Evolutionary conservation across 2,329 filamentous ascomycete species (phyloP).

Genomic region (Chaetomium sp.): DNA sequence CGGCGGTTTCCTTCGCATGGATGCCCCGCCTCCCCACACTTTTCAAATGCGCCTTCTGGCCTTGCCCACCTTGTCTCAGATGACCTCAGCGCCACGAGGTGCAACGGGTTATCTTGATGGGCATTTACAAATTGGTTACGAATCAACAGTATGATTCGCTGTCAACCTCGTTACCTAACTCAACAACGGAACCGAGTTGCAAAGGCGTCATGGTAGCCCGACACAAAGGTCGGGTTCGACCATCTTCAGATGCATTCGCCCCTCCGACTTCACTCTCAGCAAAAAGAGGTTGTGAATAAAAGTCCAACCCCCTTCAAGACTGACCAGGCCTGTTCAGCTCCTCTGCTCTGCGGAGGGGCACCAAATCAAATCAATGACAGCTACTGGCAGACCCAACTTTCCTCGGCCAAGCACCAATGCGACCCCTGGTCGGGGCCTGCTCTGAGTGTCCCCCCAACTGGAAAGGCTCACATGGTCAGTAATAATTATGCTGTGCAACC

Average conservation of each 20-base stretch:
- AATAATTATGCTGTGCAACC: constrained; percentile 23
- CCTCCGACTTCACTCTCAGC: neutral
- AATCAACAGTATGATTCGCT: neutral
- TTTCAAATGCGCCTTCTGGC: constrained; percentile 3
- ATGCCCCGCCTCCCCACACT: constrained; percentile 21
- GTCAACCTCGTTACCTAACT: neutral
- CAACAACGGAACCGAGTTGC: neutral
- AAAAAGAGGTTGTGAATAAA: neutral
- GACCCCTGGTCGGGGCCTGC: neutral
- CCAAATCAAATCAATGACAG: neutral
- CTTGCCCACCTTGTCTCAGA: neutral
- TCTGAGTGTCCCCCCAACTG: neutral
- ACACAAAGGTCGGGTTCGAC: neutral
- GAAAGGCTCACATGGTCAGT: constrained; percentile 17
- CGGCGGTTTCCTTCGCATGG: neutral
- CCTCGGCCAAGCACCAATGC: neutral
- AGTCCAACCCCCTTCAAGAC: no score
- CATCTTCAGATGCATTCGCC: no score
- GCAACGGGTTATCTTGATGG: neutral
- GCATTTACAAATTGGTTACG: no score
- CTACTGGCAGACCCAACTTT: neutral
- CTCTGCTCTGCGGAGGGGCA: neutral
- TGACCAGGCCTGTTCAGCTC: neutral
- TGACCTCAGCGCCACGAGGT: neutral
- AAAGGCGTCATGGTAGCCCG: neutral